Percentiles rank a stretch among this genome's conserved stretches.
Evolutionary conservation across 768 basidiomycete genomes (phyloP).

Genomic region (Calocybe gangraenosa): DNA sequence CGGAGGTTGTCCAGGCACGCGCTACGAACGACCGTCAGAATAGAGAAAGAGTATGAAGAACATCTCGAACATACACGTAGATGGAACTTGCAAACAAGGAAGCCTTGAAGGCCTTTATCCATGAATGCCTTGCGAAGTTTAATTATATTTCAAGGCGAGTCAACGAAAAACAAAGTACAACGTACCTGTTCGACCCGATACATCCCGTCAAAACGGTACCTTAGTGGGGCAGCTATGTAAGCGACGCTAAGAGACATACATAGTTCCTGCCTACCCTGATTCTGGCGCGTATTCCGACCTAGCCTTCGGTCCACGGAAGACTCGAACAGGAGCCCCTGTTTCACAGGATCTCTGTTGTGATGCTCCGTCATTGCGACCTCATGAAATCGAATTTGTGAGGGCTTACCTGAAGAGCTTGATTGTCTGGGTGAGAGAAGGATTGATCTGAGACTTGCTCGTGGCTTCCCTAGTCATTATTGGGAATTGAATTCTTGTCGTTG

Average conservation of each 20-base stretch:
- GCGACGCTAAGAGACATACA: not conserved
- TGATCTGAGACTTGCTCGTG: constrained; percentile 28
- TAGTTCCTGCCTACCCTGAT: constrained; percentile 24
- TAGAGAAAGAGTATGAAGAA: not conserved
- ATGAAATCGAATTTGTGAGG: not conserved
- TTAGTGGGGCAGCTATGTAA: constrained; percentile 9
- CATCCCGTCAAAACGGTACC: constrained; percentile 41
- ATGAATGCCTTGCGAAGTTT: constrained; percentile 22
- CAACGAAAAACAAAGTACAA: not conserved
- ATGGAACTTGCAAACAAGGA: constrained; percentile 25
- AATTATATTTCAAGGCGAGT: not conserved
- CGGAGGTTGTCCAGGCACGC: constrained; percentile 8
- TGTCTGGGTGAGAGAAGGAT: constrained; percentile 28
- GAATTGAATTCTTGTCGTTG: not conserved
- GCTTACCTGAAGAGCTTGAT: constrained; percentile 28
- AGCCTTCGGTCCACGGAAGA: constrained; percentile 31
- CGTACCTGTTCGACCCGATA: constrained; percentile 33
- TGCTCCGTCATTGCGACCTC: not conserved
- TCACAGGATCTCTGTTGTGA: constrained; percentile 25
- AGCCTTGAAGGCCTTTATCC: constrained; percentile 24
- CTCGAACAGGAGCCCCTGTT: constrained; percentile 32
- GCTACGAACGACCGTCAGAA: constrained; percentile 1
- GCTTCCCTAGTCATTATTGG: constrained; percentile 13
- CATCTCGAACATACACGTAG: constrained; percentile 19
- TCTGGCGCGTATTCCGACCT: constrained; percentile 30